These are phyloP conservation scores for Psophocarpus tetragonolobus DNA, from an alignment of 306 rosid genomes.

Conservation along the genomic window DNA sequence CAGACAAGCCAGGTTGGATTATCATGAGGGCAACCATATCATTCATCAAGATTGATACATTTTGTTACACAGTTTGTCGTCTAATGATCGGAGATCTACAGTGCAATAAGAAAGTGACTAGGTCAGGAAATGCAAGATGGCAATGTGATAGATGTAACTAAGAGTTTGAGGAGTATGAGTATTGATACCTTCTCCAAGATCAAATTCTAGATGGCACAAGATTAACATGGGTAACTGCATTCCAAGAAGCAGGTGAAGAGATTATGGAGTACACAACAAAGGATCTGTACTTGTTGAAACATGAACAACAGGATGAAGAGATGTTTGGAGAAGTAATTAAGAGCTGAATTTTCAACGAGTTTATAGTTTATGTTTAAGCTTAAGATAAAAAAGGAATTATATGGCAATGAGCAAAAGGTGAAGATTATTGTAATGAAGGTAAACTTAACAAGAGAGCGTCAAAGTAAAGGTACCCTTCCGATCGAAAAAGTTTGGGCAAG, in stretches of 20 bases:
- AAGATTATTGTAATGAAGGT: conserved; percentile 88
- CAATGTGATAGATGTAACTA: conserved; percentile 94
- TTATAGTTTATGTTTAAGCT: conserved; percentile 73
- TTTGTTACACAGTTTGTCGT: conserved; percentile 96
- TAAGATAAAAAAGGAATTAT: conserved; percentile 84
- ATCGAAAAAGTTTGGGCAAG: too few species aligned
- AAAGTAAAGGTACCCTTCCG: too few species aligned
- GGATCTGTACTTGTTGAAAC: conserved; percentile 74
- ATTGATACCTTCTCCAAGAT: conserved; percentile 95
- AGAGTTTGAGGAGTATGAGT: conserved; percentile 89
- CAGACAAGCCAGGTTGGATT: conserved; percentile 94
- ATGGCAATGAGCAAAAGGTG: conserved; percentile 87
- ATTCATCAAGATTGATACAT: conserved; percentile 80
- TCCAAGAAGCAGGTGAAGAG: conserved; percentile 95
- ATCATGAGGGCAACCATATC: conserved; percentile 80
- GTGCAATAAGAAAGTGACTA: conserved; percentile 83
- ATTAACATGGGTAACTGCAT: conserved; percentile 94
- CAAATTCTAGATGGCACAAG: conserved; percentile 89
- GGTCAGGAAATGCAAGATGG: conserved; percentile 67
- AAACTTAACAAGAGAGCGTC: too few species aligned
- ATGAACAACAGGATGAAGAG: conserved; percentile 70
- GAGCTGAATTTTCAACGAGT: conserved; percentile 65
- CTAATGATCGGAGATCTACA: conserved; percentile 93
- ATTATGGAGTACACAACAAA: conserved; percentile 77
- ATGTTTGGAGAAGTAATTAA: conserved; percentile 67